Percentiles rank a stretch among this genome's conserved stretches.
These are phyloP conservation scores for Hericium erinaceus DNA, from an alignment of 768 basidiomycete genomes.

Conservation along the genomic window DNA sequence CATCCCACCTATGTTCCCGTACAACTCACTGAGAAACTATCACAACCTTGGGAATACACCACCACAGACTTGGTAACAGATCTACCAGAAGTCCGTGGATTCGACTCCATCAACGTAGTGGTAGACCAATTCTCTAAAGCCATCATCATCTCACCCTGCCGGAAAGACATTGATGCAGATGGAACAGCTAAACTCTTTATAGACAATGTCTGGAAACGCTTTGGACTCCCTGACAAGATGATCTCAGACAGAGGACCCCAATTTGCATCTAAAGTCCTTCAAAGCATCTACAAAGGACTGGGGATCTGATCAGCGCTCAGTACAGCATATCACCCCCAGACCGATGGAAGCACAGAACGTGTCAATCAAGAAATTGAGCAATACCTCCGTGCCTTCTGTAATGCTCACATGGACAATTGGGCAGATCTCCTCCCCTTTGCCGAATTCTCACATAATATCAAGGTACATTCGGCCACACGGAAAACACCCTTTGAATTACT, in stretches of 20 bases:
- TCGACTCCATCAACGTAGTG: conserved; percentile 14
- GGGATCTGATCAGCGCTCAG: conserved; percentile 13
- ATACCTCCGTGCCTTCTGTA: conserved; percentile 19
- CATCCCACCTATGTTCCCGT: conserved; percentile 5
- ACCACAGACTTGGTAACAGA: conserved; percentile 15
- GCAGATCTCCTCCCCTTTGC: conserved; percentile 16
- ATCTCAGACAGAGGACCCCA: conserved; percentile 12
- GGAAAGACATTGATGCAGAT: conserved; percentile 9
- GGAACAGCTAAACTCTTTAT: conserved; percentile 13
- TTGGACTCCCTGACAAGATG: conserved; percentile 1
- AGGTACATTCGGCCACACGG: conserved; percentile 14
- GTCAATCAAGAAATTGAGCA: conserved; percentile 24
- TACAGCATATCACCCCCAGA: conserved; percentile 28
- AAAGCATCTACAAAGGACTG: conserved; percentile 8
- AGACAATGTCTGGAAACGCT: conserved; percentile 8
- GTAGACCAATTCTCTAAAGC: conserved; percentile 20
- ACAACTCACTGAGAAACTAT: conserved; percentile 10
- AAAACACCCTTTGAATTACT: conserved; percentile 18
- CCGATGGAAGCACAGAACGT: conserved; percentile 26
- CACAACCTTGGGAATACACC: conserved; percentile 4
- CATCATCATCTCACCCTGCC: conserved; percentile 20
- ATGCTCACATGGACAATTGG: conserved; percentile 21
- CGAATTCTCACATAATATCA: conserved; percentile 23
- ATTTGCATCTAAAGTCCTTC: conserved; percentile 6
- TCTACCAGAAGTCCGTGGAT: conserved; percentile 13